Evolutionary conservation across 352 stramenopile species (phyloP).

Genomic region (Globisporangium echinulatum): DNA sequence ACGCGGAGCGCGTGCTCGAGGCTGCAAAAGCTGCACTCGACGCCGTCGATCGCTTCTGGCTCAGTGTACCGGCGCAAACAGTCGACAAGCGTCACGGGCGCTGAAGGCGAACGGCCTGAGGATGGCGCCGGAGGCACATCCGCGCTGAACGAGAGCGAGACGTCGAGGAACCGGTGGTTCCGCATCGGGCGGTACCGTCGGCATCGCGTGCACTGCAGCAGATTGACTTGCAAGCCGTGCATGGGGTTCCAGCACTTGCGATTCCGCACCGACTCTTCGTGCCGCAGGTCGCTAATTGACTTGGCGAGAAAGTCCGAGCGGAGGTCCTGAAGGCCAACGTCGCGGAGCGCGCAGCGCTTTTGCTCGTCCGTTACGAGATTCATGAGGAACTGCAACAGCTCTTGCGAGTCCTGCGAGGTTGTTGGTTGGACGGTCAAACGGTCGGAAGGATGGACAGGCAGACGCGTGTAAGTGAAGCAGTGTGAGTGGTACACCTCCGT

Average conservation of each 20-base stretch:
- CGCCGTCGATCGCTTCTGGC: constrained; percentile 57
- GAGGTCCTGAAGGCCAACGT: constrained; percentile 51
- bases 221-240: constrained; percentile 70
- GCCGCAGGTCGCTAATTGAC: constrained; percentile 68
- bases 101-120: background rate
- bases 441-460: too few relatives aligned
- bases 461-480: background rate
- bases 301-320: constrained; percentile 14
- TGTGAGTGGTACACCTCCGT: background rate
- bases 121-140: background rate
- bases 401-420: constrained; percentile 58
- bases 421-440: too few relatives aligned
- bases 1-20: constrained; percentile 41
- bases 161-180: constrained; percentile 72
- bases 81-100: constrained; percentile 30
- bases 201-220: constrained; percentile 71
- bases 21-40: constrained; percentile 75
- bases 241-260: constrained; percentile 70
- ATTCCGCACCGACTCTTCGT: constrained; percentile 51
- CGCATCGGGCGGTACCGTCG: constrained; percentile 56
- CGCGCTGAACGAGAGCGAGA: constrained; percentile 64
- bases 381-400: constrained; percentile 83
- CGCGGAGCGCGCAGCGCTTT: constrained; percentile 35
- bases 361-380: constrained; percentile 72
- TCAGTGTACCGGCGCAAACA: constrained; percentile 63